A percentile compares a stretch with the other conserved stretches of the same genome.
phyloP scores from a whole-genome alignment of 2,329 filamentous ascomycete species.

The Ophiostoma populinum region DNA sequence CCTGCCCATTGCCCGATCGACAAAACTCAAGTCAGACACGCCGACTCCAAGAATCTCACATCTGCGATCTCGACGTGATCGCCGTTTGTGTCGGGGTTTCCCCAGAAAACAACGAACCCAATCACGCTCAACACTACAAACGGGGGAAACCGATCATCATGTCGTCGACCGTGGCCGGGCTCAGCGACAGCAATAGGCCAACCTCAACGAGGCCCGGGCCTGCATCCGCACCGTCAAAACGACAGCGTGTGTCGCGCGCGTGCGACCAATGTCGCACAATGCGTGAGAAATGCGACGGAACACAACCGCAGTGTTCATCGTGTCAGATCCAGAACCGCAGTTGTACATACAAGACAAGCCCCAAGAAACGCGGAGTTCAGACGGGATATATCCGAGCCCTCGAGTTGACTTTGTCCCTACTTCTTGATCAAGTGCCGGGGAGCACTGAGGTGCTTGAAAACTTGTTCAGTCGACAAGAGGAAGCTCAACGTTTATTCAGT shows the following conservation, averaged over 20 bases:
- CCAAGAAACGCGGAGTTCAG: conserved; percentile 62
- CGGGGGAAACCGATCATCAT: no score
- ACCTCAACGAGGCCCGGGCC: no score
- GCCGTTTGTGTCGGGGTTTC: no score
- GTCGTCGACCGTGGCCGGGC: no score
- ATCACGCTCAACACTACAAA: no score
- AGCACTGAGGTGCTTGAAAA: conserved; percentile 39
- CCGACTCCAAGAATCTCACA: no score
- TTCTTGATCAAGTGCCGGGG: conserved; percentile 44
- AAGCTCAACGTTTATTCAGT: conserved; percentile 11
- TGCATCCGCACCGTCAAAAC: conserved; percentile 23
- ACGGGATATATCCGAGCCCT: conserved; percentile 65
- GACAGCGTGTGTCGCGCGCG: conserved; percentile 48
- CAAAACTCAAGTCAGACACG: no score
- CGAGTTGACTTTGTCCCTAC: conserved; percentile 49
- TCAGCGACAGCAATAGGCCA: no score
- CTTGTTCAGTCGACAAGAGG: conserved; percentile 30
- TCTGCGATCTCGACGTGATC: no score
- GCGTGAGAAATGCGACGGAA: conserved; percentile 57
- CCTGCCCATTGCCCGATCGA: no score
- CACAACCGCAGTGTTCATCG: conserved; percentile 47
- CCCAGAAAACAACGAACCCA: no score
- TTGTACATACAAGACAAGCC: conserved; percentile 56
- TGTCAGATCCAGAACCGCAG: conserved; percentile 44
- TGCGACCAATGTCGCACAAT: conserved; percentile 52